Conservation (phyloP, 371 early-diverging fungal genomes). For the Hamiltosporidium magnivora region DNA sequence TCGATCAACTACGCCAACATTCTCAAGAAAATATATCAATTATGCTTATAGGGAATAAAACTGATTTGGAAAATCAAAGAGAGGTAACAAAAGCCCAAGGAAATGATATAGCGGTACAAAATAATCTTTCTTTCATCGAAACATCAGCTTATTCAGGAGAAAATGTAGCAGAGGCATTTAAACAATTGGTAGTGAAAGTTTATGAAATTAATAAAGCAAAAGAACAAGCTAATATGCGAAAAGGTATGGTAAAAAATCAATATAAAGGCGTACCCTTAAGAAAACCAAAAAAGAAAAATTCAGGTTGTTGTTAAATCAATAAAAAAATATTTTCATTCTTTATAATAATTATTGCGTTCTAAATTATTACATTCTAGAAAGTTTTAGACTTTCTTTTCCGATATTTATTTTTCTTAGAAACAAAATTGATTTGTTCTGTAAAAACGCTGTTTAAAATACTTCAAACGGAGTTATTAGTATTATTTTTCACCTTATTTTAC, state of each 20-base stretch:
- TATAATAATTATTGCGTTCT: no score
- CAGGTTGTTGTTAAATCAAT: no score
- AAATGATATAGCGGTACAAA: constrained; percentile 72
- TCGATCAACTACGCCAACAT: constrained; percentile 88
- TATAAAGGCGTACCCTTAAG: neutral
- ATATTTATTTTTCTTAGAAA: no score
- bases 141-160: constrained; percentile 78
- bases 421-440: no score
- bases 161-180: constrained; percentile 64
- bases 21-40: constrained; percentile 89
- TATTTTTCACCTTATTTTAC: no score
- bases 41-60: constrained; percentile 97
- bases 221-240: neutral
- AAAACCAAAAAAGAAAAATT: no score
- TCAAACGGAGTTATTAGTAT: no score
- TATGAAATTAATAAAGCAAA: constrained; percentile 3
- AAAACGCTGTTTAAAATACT: no score
- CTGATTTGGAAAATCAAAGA: constrained; percentile 80
- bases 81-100: constrained; percentile 89
- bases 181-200: neutral
- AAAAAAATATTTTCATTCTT: no score
- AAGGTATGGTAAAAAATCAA: neutral
- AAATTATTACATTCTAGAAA: no score
- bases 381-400: no score
- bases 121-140: constrained; percentile 73